phyloP scores from a whole-genome alignment of 495 filamentous ascomycete genomes.

The Podospora comata region DNA sequence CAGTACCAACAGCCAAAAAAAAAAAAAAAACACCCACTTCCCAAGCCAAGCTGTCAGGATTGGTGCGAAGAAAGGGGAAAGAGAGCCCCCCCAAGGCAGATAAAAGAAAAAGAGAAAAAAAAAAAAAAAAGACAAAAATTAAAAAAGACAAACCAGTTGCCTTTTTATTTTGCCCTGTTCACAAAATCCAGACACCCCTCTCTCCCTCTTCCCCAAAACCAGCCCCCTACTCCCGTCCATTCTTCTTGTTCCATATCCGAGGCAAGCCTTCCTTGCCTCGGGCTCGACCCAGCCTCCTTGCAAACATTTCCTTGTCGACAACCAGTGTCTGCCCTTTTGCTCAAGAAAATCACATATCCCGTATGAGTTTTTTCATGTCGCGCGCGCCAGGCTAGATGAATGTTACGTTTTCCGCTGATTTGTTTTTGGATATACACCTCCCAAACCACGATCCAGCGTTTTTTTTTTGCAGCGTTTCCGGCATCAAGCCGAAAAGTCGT shows the following conservation, averaged over 20 bases:
- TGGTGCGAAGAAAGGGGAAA: neutral
- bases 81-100: neutral
- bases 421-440: slow-evolving; percentile 11
- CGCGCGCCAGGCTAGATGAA: slow-evolving; percentile 30
- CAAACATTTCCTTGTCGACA: slow-evolving; percentile 39
- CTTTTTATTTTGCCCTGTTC: neutral
- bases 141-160: slow-evolving; percentile 20
- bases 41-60: neutral
- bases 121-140: slow-evolving; percentile 8
- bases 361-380: slow-evolving; percentile 8
- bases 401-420: slow-evolving; percentile 20
- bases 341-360: slow-evolving; percentile 41
- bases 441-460: slow-evolving; percentile 19
- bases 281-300: neutral
- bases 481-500: slow-evolving; percentile 20
- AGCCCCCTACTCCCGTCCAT: neutral
- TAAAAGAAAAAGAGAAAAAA: neutral
- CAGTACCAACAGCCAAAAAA: neutral
- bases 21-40: slow-evolving; percentile 4
- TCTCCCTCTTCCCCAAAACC: neutral
- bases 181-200: slow-evolving; percentile 1
- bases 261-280: neutral
- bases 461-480: neutral
- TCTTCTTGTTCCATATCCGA: slow-evolving; percentile 14
- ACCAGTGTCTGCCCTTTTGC: slow-evolving; percentile 43